Percentiles rank a stretch among this genome's conserved stretches.
phyloP scores from a whole-genome alignment of 441 rosid species.

The Biscutella laevigata region DNA sequence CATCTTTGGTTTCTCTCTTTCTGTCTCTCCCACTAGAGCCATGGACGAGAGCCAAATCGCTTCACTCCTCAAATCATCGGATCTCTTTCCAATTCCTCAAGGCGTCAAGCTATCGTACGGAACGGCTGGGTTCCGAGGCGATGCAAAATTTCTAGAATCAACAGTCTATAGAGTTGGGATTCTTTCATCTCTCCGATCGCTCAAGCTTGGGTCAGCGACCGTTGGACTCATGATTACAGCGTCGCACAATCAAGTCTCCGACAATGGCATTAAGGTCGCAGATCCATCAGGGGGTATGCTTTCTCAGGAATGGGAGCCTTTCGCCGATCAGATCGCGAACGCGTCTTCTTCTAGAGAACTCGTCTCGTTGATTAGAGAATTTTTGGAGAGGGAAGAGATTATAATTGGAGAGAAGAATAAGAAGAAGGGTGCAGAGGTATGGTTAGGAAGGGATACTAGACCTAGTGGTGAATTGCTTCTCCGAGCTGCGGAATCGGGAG shows the following conservation, averaged over 20 bases:
- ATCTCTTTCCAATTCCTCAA: slow-evolving; percentile 46
- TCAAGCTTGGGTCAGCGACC: slow-evolving; percentile 49
- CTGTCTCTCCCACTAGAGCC: slow-evolving; percentile 9
- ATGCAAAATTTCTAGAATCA: slow-evolving; percentile 61
- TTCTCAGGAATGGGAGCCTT: slow-evolving; percentile 90
- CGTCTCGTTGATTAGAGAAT: slow-evolving; percentile 47
- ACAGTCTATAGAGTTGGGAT: slow-evolving; percentile 72
- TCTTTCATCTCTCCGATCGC: slow-evolving; percentile 70
- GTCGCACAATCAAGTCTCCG: slow-evolving; percentile 67
- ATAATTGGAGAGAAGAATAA: slow-evolving; percentile 30
- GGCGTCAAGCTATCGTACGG: slow-evolving; percentile 68
- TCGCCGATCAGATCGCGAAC: slow-evolving; percentile 71
- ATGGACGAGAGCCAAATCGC: slow-evolving; percentile 56
- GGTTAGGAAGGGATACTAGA: slow-evolving; percentile 84
- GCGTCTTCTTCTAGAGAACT: slow-evolving; percentile 45
- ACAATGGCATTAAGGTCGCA: slow-evolving; percentile 79
- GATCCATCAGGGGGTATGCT: slow-evolving; percentile 88
- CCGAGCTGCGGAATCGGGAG: slow-evolving; percentile 69
- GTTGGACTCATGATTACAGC: slow-evolving; percentile 92
- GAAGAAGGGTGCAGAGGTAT: slow-evolving; percentile 44
- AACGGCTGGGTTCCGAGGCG: slow-evolving; percentile 78
- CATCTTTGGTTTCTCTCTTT: too few species aligned
- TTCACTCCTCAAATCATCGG: slow-evolving; percentile 37
- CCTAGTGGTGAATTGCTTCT: slow-evolving; percentile 87
- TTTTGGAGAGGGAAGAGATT: slow-evolving; percentile 55